Evolutionary conservation across 1,284 basidiomycete genomes (phyloP).

Genomic region (Rhodotorula sp.): DNA sequence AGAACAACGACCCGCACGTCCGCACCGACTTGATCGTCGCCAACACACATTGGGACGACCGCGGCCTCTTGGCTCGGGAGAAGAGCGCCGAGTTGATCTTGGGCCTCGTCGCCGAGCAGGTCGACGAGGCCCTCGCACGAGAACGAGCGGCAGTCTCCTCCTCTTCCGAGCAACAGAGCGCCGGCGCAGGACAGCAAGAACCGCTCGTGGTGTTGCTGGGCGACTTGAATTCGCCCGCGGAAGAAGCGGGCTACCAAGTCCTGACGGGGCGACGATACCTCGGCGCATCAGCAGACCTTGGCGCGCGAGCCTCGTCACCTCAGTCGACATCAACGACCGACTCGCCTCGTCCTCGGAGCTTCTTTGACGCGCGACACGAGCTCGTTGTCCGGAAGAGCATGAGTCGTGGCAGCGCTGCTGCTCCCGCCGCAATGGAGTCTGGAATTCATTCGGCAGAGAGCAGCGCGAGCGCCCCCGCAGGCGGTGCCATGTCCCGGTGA

Average conservation of each 20-base stretch:
- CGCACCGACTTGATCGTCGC: slow-evolving; percentile 29
- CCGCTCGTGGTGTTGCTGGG: slow-evolving; percentile 39
- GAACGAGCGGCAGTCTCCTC: background rate
- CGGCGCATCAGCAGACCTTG: too few species aligned
- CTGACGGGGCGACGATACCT: slow-evolving; percentile 36
- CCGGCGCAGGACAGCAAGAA: background rate
- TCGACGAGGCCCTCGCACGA: background rate
- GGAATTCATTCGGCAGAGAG: too few species aligned
- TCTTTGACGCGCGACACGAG: slow-evolving; percentile 27
- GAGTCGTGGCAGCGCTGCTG: too few species aligned
- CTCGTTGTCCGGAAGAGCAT: slow-evolving; percentile 1
- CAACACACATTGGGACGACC: slow-evolving; percentile 44
- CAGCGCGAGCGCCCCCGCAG: background rate
- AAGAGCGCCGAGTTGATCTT: slow-evolving; percentile 38
- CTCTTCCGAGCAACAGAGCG: background rate
- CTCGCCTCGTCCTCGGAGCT: background rate
- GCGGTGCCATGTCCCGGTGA: slow-evolving; percentile 15
- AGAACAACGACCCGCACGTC: too few species aligned
- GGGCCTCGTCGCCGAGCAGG: slow-evolving; percentile 1
- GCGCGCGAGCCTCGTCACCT: too few species aligned
- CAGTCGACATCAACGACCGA: too few species aligned
- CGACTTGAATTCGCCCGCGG: slow-evolving; percentile 41
- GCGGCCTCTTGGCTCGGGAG: slow-evolving; percentile 33
- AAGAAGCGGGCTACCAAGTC: slow-evolving; percentile 40
- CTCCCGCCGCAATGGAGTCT: too few species aligned